Evolutionary conservation across 2,329 filamentous ascomycete genomes (phyloP).

Genomic region (Blastomyces silverae): DNA sequence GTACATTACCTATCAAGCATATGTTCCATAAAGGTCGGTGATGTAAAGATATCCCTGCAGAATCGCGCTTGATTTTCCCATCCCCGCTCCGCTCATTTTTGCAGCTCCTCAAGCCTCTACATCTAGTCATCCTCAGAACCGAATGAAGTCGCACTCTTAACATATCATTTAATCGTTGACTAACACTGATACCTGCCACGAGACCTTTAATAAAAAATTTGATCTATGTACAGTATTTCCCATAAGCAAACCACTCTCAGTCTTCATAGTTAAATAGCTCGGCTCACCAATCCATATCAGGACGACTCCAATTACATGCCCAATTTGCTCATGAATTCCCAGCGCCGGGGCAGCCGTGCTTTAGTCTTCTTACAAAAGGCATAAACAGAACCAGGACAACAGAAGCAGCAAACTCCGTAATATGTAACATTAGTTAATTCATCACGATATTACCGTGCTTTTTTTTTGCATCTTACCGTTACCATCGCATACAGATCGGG

Average conservation of each 20-base stretch:
- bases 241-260: no score
- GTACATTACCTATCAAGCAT: background rate
- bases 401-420: background rate
- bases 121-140: background rate
- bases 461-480: conserved; percentile 2
- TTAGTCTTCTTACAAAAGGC: no score
- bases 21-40: background rate
- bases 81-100: background rate
- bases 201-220: no score
- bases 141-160: background rate
- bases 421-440: background rate
- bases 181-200: background rate
- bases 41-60: background rate
- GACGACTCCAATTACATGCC: no score
- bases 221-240: no score
- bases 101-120: background rate
- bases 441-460: background rate
- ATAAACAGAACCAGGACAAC: background rate
- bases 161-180: background rate
- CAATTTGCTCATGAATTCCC: background rate
- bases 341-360: no score
- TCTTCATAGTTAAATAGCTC: no score
- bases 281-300: no score
- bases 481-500: background rate
- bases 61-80: background rate